Conservation (phyloP, 441 rosid genomes). For the Brassica balearica region DNA sequence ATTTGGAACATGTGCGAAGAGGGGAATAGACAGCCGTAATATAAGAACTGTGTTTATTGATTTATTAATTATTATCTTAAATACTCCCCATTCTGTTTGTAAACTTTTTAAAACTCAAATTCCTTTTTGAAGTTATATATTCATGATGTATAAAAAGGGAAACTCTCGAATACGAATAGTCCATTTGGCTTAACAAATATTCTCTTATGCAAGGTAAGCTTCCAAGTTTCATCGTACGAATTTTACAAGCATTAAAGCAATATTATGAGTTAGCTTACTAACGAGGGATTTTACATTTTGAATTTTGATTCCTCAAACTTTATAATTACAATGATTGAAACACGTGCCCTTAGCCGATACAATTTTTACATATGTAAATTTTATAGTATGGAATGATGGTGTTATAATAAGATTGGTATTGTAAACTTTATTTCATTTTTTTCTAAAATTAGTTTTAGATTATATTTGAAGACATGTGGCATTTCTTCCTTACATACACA, state of each 20-base stretch:
- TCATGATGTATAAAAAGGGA: constrained; percentile 4
- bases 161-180: constrained; percentile 22
- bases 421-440: background rate
- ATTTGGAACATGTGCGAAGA: constrained; percentile 46
- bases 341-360: background rate
- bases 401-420: background rate
- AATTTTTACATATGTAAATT: background rate
- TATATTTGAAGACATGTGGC: background rate
- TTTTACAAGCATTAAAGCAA: background rate
- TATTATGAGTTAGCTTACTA: background rate
- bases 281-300: background rate
- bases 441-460: background rate
- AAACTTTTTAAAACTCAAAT: constrained; percentile 3
- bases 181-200: constrained; percentile 31
- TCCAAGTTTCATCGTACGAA: background rate
- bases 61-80: constrained; percentile 16
- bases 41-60: constrained; percentile 33
- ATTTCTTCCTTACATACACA: background rate
- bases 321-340: background rate
- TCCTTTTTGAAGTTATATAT: constrained; percentile 14
- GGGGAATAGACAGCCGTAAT: constrained; percentile 53
- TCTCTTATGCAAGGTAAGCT: constrained; percentile 6
- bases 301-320: background rate
- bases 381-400: background rate
- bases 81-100: constrained; percentile 37